Conservation (phyloP, 805 yeast genomes). For the Scheffersomyces coipomensis region DNA sequence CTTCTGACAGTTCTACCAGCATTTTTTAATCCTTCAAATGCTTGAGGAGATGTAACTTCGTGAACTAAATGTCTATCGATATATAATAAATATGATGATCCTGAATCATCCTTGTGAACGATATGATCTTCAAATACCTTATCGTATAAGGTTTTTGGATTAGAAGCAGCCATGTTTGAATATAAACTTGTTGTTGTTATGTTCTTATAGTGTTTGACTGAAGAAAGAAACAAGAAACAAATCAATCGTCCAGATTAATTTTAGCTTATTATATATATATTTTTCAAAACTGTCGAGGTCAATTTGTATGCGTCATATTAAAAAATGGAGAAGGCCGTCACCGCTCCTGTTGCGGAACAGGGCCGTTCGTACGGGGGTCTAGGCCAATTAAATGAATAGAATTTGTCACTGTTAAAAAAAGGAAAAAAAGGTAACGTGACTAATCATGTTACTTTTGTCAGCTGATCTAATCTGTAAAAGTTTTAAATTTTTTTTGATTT, state of each 20-base stretch:
- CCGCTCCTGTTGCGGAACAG: conserved; percentile 1
- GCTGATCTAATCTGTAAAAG: not conserved
- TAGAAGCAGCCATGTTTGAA: conserved; percentile 13
- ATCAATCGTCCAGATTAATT: no score
- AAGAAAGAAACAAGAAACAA: no score
- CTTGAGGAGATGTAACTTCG: conserved; percentile 99
- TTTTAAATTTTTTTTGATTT: no score
- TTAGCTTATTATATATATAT: no score
- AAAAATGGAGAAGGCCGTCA: not conserved
- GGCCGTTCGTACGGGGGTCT: not conserved
- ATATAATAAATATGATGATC: conserved; percentile 82
- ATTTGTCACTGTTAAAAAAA: conserved; percentile 4
- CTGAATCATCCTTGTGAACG: conserved; percentile 85
- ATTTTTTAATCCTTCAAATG: conserved; percentile 89
- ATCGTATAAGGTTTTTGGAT: conserved; percentile 82
- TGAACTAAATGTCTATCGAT: conserved; percentile 97
- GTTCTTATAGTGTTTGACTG: no score
- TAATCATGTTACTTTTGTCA: no score
- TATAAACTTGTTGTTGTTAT: no score
- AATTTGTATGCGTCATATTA: no score
- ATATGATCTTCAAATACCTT: conserved; percentile 94
- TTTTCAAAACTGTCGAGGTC: no score
- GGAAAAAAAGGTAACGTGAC: no score
- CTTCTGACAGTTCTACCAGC: conserved; percentile 91
- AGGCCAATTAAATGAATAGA: not conserved